Percentiles rank a stretch among this genome's conserved stretches.
Conservation (phyloP, 2,329 filamentous ascomycete species). For the Thielaviopsis euricoi region DNA sequence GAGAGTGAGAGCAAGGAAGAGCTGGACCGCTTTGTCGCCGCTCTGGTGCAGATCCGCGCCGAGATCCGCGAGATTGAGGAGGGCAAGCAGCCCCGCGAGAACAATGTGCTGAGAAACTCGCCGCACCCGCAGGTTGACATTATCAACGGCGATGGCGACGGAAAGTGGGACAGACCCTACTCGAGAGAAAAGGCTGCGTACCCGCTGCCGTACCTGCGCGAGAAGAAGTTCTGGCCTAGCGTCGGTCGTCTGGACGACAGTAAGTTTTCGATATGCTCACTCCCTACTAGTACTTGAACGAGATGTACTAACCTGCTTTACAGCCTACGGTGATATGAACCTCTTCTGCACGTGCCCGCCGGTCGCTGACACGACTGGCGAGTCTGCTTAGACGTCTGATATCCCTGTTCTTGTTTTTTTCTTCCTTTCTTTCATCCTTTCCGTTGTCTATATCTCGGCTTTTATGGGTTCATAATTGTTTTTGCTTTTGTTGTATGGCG, state of each 20-base stretch:
- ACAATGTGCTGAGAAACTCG: slow-evolving; percentile 76
- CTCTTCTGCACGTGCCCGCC: slow-evolving; percentile 90
- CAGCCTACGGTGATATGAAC: slow-evolving; percentile 80
- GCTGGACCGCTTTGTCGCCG: slow-evolving; percentile 84
- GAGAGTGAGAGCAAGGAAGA: slow-evolving; percentile 87
- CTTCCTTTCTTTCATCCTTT: neutral
- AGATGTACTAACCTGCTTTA: slow-evolving; percentile 3
- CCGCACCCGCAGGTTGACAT: slow-evolving; percentile 77
- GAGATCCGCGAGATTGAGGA: slow-evolving; percentile 77
- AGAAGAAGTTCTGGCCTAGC: slow-evolving; percentile 97
- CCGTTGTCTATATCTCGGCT: neutral
- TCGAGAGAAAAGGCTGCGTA: slow-evolving; percentile 72
- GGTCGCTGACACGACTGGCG: slow-evolving; percentile 44
- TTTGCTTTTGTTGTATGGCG: neutral
- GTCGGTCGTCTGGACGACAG: slow-evolving; percentile 79
- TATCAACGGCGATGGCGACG: slow-evolving; percentile 35
- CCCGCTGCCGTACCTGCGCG: slow-evolving; percentile 61
- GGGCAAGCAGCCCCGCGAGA: slow-evolving; percentile 54
- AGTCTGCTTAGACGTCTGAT: slow-evolving; percentile 10
- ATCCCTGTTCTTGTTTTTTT: neutral
- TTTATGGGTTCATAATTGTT: neutral
- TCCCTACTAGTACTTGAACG: neutral
- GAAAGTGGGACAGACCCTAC: slow-evolving; percentile 70
- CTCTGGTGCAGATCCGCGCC: slow-evolving; percentile 66
- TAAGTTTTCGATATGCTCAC: slow-evolving; percentile 27